phyloP scores from a whole-genome alignment of 345 rosid species.

The Eucalyptus virginea region DNA sequence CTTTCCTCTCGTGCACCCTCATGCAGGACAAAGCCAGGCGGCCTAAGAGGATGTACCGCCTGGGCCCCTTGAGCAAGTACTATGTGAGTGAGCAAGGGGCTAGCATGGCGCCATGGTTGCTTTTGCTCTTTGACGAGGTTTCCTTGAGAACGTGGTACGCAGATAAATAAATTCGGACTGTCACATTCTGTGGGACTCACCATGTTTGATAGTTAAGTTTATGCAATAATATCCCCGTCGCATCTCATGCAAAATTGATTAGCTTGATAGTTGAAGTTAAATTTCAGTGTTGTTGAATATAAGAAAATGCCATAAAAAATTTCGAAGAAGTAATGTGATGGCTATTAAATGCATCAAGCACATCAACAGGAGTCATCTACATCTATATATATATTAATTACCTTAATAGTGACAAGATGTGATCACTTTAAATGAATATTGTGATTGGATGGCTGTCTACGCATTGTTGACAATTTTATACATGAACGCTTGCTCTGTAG shows the following conservation, averaged over 20 bases:
- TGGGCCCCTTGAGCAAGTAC: conserved; percentile 21
- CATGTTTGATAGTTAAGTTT: neutral
- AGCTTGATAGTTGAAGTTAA: neutral
- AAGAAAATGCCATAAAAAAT: neutral
- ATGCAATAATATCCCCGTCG: neutral
- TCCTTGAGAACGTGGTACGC: conserved; percentile 18
- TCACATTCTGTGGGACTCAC: neutral
- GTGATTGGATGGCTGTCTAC: no score
- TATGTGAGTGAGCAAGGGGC: conserved; percentile 6
- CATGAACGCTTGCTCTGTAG: no score
- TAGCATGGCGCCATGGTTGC: conserved; percentile 13
- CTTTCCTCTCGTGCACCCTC: conserved; percentile 5
- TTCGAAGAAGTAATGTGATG: neutral
- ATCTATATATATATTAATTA: no score
- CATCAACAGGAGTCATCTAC: neutral
- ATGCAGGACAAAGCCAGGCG: neutral
- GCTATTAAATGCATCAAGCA: neutral
- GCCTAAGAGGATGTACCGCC: conserved; percentile 6
- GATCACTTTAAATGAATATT: no score
- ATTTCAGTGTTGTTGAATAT: neutral
- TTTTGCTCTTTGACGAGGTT: conserved; percentile 20
- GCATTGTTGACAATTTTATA: no score
- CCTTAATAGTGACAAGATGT: no score
- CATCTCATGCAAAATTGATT: neutral
- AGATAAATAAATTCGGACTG: neutral